A percentile compares a stretch with the other conserved stretches of the same genome.
Conservation (phyloP, 345 rosid genomes). For the Acer negundo region DNA sequence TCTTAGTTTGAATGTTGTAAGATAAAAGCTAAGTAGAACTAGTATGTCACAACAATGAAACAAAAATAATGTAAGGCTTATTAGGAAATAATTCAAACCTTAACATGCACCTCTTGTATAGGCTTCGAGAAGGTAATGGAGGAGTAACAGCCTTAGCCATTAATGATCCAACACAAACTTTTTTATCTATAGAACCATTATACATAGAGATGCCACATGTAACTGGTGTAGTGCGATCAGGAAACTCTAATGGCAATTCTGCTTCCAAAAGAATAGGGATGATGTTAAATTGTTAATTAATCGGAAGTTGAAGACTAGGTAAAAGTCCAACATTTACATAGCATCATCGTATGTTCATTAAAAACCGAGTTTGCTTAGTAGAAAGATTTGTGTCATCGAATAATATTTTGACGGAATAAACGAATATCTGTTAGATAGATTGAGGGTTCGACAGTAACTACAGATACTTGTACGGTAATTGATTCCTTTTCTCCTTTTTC, state of each 20-base stretch:
- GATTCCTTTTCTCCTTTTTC: too few relatives aligned
- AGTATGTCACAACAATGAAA: background rate
- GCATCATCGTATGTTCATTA: too few relatives aligned
- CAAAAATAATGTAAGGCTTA: background rate
- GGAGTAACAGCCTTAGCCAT: conserved; percentile 90
- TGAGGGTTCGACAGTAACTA: too few relatives aligned
- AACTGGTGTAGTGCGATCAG: conserved; percentile 97
- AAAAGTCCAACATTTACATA: background rate
- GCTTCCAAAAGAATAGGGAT: conserved; percentile 43
- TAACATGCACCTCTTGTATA: conserved; percentile 85
- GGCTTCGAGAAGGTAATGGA: conserved; percentile 72
- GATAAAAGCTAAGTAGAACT: conserved; percentile 14
- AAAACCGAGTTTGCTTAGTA: too few relatives aligned
- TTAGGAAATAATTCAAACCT: conserved; percentile 50
- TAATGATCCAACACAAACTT: conserved; percentile 81
- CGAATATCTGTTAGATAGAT: too few relatives aligned
- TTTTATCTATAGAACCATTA: conserved; percentile 78
- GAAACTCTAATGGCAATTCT: conserved; percentile 93
- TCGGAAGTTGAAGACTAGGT: conserved; percentile 11
- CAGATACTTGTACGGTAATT: too few relatives aligned
- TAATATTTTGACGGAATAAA: too few relatives aligned
- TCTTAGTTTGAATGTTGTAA: conserved; percentile 1
- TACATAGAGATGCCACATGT: conserved; percentile 91
- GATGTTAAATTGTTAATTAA: background rate
- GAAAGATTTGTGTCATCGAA: too few relatives aligned